Base-by-base conservation (phyloP, 352 stramenopile species). In the Phytophthora pinifolia region DNA sequence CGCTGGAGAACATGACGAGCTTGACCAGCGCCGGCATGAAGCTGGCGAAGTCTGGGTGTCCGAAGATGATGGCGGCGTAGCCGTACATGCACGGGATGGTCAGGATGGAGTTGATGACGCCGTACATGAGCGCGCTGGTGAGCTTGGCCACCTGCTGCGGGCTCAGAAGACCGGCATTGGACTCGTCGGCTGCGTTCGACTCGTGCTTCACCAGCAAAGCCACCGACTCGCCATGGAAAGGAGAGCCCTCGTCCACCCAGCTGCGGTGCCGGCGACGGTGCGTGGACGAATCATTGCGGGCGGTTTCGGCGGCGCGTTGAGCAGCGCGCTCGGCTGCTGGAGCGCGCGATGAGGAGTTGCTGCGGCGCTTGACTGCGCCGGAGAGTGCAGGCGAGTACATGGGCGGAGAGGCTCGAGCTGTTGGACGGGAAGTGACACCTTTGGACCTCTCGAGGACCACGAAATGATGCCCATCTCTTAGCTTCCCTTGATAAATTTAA, bases 51-150 rank as follows among this genome's bases (percentile, higher is more conserved):
- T 99, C 89, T 45, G 87, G 76, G 52, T 93, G 82, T 57, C 74
- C 82, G 66, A 98, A 99, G 62, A 99, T 98, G 62, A 99, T 97
- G 8, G 92, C 89, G 2, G 94, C 87, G 63, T 98, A 98, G 42
- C 94, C 96, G 58, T 98, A 98, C 64, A 98, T 92, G 68, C 79
- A 93, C 29, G 96, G 94, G 27, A 98, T 89, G 46, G 89, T 94
- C 58, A 98, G 81, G 58, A 98, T 96, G 18, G 93, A 91, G 72
- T 98, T 98, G 55, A 98, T 96, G 13, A 97, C 51, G 31, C 88
- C 87, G 52, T 96, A 97, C 47, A 96, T 62, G 34, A 92, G 52
- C 3, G 22, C 22, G 22, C 22, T 27, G 22, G 22, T 27, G 22
- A 27, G 22, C 36, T 85, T 73, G 18, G 68, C 66, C 17, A 78